Evolutionary conservation across 2,329 filamentous ascomycete species (phyloP), one percentile per base, ranked within the genome.

Genomic region (Apiospora hydei): DNA sequence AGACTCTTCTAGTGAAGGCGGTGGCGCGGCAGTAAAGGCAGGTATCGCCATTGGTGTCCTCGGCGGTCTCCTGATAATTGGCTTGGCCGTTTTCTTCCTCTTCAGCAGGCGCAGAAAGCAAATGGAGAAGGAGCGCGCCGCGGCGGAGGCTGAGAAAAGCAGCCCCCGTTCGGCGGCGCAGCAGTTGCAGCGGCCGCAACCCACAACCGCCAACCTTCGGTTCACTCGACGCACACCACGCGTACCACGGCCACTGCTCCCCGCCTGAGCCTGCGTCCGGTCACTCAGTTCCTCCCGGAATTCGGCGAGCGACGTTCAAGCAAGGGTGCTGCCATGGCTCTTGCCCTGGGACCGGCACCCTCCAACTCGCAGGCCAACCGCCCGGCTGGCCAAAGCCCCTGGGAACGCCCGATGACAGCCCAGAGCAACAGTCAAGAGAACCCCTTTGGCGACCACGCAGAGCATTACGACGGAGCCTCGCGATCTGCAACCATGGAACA

Each of bases 21-120:
- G 44, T 77, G 68, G 74, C 71, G 69, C 76, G 21, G 87, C 83
- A 43, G 80, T 83, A 57, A 96, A 94, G 82, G 95, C 94, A 61
- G 96, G 96, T 73, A 89, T 98, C 74, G 94, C 92, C 7, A 91
- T 98, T 79, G 95, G 95, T 78, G 90, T 97, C 67, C 83, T 98
- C 44, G 86, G 92, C 8, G 89, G 89, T 68, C 77, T 98, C 38
- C 88, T 92, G 44, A 82, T 92, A 2, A 80, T 96, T 38, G 89
- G 90, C 43, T 84, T 91, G n/a, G 80, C 93, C 30, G 85, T 93
- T 26, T 92, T 94, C 79, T 91, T 97, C 81, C 81, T 94, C 73
- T 88, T 95, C 80, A 91, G 88, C 76, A 87, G 83, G 77, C 90
- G 90, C 79, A 94, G 92, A 86, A 93, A 92, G 87, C 89, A 91